Conservation (phyloP, 441 rosid genomes). For the Pelargonium australe region DNA sequence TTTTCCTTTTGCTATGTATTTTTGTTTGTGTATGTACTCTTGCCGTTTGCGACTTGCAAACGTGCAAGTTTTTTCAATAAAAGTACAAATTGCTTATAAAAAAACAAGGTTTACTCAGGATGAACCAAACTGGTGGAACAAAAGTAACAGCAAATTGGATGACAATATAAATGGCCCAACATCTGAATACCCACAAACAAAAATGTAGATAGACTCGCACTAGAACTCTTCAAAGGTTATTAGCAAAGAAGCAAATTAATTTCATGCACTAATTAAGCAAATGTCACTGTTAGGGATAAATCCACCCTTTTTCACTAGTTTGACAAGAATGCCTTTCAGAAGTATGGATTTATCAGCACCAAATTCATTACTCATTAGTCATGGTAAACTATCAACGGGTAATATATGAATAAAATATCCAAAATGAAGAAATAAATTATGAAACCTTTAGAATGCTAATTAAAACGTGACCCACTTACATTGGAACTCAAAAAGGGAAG, state of each 20-base stretch:
- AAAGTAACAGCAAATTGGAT: not conserved
- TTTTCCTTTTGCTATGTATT: no score
- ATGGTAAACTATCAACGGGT: not conserved
- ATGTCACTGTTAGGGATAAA: not conserved
- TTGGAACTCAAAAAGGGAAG: no score
- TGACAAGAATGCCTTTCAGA: no score
- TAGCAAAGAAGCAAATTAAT: not conserved
- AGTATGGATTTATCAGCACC: no score
- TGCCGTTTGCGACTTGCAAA: no score
- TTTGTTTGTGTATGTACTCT: no score
- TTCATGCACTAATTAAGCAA: not conserved
- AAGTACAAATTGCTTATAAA: no score
- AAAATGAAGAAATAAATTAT: not conserved
- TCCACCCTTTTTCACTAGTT: no score
- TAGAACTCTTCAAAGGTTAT: not conserved
- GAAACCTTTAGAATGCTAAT: not conserved
- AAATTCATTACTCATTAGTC: no score
- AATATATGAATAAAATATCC: not conserved
- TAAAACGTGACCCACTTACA: no score
- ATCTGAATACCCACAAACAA: not conserved
- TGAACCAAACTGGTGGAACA: constrained; percentile 2
- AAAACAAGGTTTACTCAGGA: not conserved
- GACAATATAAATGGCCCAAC: not conserved
- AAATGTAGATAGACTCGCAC: not conserved
- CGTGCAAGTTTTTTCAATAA: no score